phyloP scores from a whole-genome alignment of 805 yeast species.

The Kregervanrija fluxuum region DNA sequence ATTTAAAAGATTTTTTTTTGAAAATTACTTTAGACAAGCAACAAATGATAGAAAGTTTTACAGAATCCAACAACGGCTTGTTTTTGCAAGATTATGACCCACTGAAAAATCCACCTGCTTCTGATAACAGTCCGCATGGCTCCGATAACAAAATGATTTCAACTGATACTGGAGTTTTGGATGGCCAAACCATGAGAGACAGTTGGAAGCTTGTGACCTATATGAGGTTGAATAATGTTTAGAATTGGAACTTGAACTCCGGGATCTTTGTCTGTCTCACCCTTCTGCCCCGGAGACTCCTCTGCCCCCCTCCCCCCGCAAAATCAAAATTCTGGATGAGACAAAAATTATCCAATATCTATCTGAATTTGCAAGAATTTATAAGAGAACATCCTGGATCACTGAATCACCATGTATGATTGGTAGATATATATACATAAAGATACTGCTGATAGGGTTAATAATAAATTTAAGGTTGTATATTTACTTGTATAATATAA shows the following conservation, averaged over 20 bases:
- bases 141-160: not conserved
- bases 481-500: no score
- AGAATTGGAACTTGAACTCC: not conserved
- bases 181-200: constrained; percentile 3
- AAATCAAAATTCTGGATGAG: not conserved
- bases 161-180: not conserved
- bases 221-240: constrained; percentile 6
- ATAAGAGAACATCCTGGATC: no score
- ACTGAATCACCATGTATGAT: no score
- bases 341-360: no score
- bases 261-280: not conserved
- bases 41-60: constrained; percentile 4
- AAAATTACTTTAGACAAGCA: not conserved
- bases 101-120: no score
- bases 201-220: constrained; percentile 6
- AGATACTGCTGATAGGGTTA: no score
- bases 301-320: not conserved
- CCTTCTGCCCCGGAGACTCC: not conserved
- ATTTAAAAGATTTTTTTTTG: no score
- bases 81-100: constrained; percentile 3
- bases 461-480: no score
- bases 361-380: no score
- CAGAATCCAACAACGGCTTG: constrained; percentile 1
- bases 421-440: no score
- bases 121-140: not conserved